Conservation (phyloP, 139 green algal species). For the Mesostigma viride region DNA sequence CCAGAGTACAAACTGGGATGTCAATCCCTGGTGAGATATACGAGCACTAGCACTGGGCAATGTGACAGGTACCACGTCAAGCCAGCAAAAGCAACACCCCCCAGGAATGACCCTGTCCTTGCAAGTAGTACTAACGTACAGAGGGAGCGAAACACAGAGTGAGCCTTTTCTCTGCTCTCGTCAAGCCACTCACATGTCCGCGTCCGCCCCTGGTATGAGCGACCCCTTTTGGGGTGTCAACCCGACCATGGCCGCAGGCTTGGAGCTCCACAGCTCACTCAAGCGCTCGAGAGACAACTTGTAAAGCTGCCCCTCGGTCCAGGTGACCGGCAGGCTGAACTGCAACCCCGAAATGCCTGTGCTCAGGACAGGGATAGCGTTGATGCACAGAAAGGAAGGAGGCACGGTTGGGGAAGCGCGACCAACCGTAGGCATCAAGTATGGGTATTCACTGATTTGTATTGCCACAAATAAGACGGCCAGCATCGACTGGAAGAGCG, state of each 20-base stretch:
- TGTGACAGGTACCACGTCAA: background rate
- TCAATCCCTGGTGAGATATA: no score
- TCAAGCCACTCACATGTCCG: no score
- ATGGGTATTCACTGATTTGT: background rate
- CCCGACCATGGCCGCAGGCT: conserved; percentile 52
- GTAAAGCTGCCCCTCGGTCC: conserved; percentile 39
- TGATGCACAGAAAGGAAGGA: no score
- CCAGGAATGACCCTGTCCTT: background rate
- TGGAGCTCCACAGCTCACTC: conserved; percentile 32
- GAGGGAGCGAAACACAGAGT: background rate
- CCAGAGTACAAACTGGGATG: no score
- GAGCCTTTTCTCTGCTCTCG: conserved; percentile 2
- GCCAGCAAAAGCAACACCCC: background rate
- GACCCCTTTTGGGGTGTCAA: no score
- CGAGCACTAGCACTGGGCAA: no score
- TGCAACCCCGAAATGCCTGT: background rate
- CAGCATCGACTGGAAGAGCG: background rate
- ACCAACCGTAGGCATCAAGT: background rate
- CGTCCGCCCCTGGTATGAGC: no score
- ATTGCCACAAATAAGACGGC: background rate
- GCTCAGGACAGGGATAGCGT: background rate
- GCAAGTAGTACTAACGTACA: background rate
- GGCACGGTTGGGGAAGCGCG: no score
- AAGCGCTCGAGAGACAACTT: conserved; percentile 9
- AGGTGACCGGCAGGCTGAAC: conserved; percentile 66